phyloP scores from a whole-genome alignment of 306 rosid genomes.

The Vicia villosa region DNA sequence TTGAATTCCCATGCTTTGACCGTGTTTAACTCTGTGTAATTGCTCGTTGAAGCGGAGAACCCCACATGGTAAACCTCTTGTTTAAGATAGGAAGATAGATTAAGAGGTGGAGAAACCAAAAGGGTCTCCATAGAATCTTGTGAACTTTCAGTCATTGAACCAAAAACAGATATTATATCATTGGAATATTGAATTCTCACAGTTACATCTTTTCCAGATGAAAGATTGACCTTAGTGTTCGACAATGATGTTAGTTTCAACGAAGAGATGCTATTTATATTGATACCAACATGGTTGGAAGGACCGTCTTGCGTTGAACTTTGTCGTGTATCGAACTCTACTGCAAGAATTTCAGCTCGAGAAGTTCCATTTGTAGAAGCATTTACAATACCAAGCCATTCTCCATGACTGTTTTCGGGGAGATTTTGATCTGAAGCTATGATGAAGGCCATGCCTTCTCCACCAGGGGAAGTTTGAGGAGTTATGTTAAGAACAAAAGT shows the following conservation, averaged over 20 bases:
- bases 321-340: conserved; percentile 71
- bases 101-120: conserved; percentile 43
- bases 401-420: conserved; percentile 38
- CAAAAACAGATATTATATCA: conserved; percentile 35
- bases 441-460: conserved; percentile 55
- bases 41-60: conserved; percentile 73
- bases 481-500: conserved; percentile 36
- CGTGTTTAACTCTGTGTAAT: conserved; percentile 54
- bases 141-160: conserved; percentile 21
- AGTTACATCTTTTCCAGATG: conserved; percentile 28
- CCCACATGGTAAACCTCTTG: conserved; percentile 60
- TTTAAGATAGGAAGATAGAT: conserved; percentile 34
- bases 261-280: conserved; percentile 60
- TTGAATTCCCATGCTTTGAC: conserved; percentile 58
- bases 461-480: conserved; percentile 34
- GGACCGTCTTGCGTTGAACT: conserved; percentile 56
- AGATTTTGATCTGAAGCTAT: conserved; percentile 34
- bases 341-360: conserved; percentile 50
- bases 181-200: conserved; percentile 29
- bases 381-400: conserved; percentile 57
- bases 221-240: conserved; percentile 29
- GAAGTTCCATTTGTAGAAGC: conserved; percentile 54
- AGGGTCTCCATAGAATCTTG: conserved; percentile 31
- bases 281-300: conserved; percentile 64
- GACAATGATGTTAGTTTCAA: conserved; percentile 32